These are phyloP conservation scores for Polyplosphaeria fusca DNA, from an alignment of 495 filamentous ascomycete species.

Conservation along the genomic window DNA sequence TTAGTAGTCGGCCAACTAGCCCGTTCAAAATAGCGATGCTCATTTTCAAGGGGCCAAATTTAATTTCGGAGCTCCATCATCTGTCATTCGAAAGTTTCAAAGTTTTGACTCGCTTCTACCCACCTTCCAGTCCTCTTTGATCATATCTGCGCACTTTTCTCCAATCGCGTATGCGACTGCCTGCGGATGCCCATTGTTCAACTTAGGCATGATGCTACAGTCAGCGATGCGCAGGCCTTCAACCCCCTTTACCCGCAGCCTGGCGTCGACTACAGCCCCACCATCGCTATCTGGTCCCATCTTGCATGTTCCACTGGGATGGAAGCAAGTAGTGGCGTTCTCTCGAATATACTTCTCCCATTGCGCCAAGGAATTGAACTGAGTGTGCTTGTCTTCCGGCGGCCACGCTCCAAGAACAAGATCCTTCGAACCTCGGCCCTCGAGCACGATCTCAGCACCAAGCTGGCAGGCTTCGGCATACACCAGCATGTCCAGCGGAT, in stretches of 20 bases:
- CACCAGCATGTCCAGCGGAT: conserved; percentile 20
- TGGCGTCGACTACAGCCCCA: conserved; percentile 6
- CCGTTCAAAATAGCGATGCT: too few relatives aligned
- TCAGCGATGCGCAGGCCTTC: conserved; percentile 10
- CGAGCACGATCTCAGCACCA: conserved; percentile 53
- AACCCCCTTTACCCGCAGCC: conserved; percentile 6
- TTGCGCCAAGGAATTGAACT: conserved; percentile 46
- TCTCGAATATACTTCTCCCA: conserved; percentile 55
- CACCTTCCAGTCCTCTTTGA: not conserved
- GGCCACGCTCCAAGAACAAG: conserved; percentile 56
- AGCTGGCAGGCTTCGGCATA: conserved; percentile 30
- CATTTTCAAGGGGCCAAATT: too few relatives aligned
- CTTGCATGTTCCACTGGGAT: conserved; percentile 13
- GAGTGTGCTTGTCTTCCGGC: conserved; percentile 46
- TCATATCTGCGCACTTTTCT: conserved; percentile 53
- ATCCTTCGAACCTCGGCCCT: conserved; percentile 52
- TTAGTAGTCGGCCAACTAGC: too few relatives aligned
- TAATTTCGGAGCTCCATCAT: too few relatives aligned
- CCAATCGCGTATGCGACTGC: conserved; percentile 58
- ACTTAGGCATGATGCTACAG: conserved; percentile 53
- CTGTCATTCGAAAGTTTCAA: too few relatives aligned
- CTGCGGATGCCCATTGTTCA: conserved; percentile 55
- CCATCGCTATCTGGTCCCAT: conserved; percentile 12
- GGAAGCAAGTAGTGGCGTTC: conserved; percentile 31
- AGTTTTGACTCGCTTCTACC: not conserved